Base-by-base conservation (phyloP, 495 filamentous ascomycete genomes). In the Polyplosphaeria fusca region DNA sequence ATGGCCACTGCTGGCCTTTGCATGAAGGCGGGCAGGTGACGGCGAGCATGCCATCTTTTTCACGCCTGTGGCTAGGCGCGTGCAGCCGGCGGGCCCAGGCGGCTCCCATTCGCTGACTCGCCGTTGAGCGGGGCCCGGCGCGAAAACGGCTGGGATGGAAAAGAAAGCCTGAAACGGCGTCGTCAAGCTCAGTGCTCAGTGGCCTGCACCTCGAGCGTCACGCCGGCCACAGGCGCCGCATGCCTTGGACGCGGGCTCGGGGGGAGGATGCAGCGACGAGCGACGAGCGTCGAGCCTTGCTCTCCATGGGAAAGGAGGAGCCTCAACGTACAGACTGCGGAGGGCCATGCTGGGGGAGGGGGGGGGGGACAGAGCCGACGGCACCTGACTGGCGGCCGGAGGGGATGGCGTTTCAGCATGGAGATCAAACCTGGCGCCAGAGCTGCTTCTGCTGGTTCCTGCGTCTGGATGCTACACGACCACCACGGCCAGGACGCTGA, bases 391-490 rank as follows among this genome's bases (percentile, higher is more conserved):
- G 51, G 39, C 30, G 54, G 25, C n/a, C n/a, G n/a, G n/a, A n/a
- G n/a, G n/a, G n/a, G n/a, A n/a, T n/a, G n/a, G 60, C 23, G 60
- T 63, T 63, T 63, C 60, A 63, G 60, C 26, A 24, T 41, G 48
- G 26, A 50, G 52, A 59, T 58, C 60, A 55, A 59, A 63, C 60
- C 54, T 38, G 47, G 55, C 55, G 55, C 40, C 54, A n/a, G 44
- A 41, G 54, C 52, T 51, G 48, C 52, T 45, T 51, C 47, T 54
- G 60, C 53, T 58, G 39, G 60, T 63, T 63, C 60, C 60, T 63
- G 60, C 60, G 43, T 54, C 50, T 58, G 48, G 60, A 52, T 55
- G 60, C 60, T 52, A 42, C 14, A 32, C 35, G 58, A 49, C 35
- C 14, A 26, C 49, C 47, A 24, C 24, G n/a, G n/a, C 40, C 48